These are phyloP conservation scores for Aphanomyces astaci DNA, from an alignment of 352 stramenopile species.

Conservation along the genomic window DNA sequence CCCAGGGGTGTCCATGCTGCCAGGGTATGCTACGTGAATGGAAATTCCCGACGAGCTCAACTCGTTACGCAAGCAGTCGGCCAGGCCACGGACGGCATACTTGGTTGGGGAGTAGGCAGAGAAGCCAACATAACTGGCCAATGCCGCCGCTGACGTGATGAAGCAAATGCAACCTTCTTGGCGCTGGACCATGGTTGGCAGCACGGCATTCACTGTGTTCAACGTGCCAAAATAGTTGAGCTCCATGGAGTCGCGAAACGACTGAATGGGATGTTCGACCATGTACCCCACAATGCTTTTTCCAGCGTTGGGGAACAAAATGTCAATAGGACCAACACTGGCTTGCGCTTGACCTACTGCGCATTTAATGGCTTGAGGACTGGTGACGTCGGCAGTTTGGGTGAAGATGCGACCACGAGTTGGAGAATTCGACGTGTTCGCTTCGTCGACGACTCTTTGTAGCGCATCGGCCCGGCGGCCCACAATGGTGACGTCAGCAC, in stretches of 20 bases:
- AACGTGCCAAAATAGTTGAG: slow-evolving; percentile 83
- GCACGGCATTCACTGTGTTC: slow-evolving; percentile 66
- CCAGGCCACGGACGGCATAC: slow-evolving; percentile 72
- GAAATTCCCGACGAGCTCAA: slow-evolving; percentile 34
- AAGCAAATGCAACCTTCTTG: slow-evolving; percentile 58
- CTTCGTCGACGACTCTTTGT: slow-evolving; percentile 11
- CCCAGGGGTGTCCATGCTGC: slow-evolving; percentile 76
- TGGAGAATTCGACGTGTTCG: background rate
- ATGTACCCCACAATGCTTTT: slow-evolving; percentile 61
- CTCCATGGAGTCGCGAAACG: slow-evolving; percentile 76
- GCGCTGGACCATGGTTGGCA: slow-evolving; percentile 63
- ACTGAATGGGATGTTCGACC: slow-evolving; percentile 55
- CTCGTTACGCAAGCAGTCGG: slow-evolving; percentile 50
- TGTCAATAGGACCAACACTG: slow-evolving; percentile 60
- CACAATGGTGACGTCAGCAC: slow-evolving; percentile 19
- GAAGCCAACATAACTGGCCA: slow-evolving; percentile 80
- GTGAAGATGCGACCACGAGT: slow-evolving; percentile 38
- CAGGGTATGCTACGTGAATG: slow-evolving; percentile 67
- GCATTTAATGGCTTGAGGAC: slow-evolving; percentile 47
- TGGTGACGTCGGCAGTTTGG: slow-evolving; percentile 63
- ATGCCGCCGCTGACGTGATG: slow-evolving; percentile 53
- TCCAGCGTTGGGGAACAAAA: slow-evolving; percentile 64
- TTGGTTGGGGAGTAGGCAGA: slow-evolving; percentile 71
- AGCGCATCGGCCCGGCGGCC: slow-evolving; percentile 12
- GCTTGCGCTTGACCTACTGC: slow-evolving; percentile 57